Conservation (phyloP, 805 yeast species). For the Starmerella bombi region DNA sequence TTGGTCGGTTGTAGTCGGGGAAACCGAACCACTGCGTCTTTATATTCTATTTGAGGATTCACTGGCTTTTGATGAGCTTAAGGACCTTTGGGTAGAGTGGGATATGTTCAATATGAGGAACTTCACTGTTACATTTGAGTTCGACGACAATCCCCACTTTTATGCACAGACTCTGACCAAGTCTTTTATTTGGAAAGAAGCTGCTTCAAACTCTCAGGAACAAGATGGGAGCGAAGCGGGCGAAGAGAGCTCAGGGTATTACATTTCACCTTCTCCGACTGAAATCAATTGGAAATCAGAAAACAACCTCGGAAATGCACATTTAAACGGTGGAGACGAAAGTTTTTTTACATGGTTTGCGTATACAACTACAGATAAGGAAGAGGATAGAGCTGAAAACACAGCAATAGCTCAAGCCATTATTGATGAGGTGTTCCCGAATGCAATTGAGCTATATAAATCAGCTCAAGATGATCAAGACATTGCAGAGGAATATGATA, state of each 20-base stretch:
- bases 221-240: neutral
- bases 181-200: conserved; percentile 32
- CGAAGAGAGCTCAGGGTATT: conserved; percentile 8
- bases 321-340: conserved; percentile 35
- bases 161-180: conserved; percentile 50
- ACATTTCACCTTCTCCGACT: conserved; percentile 36
- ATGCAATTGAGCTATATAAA: conserved; percentile 58
- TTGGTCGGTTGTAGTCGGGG: conserved; percentile 78
- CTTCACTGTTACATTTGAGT: conserved; percentile 48
- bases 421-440: conserved; percentile 70
- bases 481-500: conserved; percentile 20
- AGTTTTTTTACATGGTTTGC: conserved; percentile 78
- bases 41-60: conserved; percentile 64
- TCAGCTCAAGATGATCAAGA: conserved; percentile 15
- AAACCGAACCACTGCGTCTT: conserved; percentile 66
- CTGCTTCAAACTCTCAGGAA: neutral
- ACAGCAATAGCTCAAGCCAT: conserved; percentile 62
- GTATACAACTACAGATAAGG: conserved; percentile 71
- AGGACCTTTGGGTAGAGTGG: conserved; percentile 45
- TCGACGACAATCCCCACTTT: conserved; percentile 38
- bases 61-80: conserved; percentile 54
- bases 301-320: conserved; percentile 42
- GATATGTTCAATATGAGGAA: conserved; percentile 36
- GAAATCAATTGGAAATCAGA: conserved; percentile 58
- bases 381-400: conserved; percentile 48